Evolutionary conservation across 2,329 filamentous ascomycete genomes (phyloP).

Genomic region (Aspergillus transmontanensis): DNA sequence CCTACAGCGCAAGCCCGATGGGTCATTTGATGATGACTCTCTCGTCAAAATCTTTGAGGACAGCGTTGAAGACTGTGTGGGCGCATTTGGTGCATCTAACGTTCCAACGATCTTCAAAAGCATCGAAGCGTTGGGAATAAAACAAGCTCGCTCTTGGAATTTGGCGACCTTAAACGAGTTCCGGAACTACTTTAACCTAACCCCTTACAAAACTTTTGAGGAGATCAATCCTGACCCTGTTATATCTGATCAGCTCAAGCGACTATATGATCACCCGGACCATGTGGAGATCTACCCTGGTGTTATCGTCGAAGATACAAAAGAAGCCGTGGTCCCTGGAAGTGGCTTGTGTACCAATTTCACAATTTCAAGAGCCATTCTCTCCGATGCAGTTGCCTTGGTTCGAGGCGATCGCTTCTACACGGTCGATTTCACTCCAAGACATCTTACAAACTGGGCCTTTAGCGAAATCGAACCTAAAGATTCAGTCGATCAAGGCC

Average conservation of each 20-base stretch:
- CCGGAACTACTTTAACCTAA: constrained; percentile 55
- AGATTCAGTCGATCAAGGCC: constrained; percentile 50
- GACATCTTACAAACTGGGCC: constrained; percentile 50
- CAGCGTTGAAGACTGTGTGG: constrained; percentile 63
- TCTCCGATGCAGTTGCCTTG: constrained; percentile 51
- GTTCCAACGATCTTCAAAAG: constrained; percentile 61
- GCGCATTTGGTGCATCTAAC: constrained; percentile 61
- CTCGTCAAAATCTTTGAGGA: constrained; percentile 58
- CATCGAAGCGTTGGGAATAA: constrained; percentile 65
- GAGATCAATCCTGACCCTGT: constrained; percentile 56
- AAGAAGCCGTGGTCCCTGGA: constrained; percentile 52
- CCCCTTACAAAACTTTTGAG: constrained; percentile 53
- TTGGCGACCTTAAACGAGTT: constrained; percentile 62
- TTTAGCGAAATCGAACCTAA: constrained; percentile 48
- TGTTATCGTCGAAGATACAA: constrained; percentile 58
- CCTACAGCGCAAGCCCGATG: constrained; percentile 52
- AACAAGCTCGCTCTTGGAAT: constrained; percentile 64
- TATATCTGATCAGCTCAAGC: constrained; percentile 47
- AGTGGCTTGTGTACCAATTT: constrained; percentile 54
- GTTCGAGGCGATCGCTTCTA: constrained; percentile 52
- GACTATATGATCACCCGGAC: constrained; percentile 56
- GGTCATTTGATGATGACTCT: constrained; percentile 60
- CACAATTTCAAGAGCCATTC: constrained; percentile 46
- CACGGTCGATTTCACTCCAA: constrained; percentile 48
- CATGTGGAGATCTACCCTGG: constrained; percentile 62